Percentiles rank a stretch among this genome's conserved stretches.
Evolutionary conservation across 192 early-diverging fungal species (phyloP).

Genomic region (Pilaira anomala): DNA sequence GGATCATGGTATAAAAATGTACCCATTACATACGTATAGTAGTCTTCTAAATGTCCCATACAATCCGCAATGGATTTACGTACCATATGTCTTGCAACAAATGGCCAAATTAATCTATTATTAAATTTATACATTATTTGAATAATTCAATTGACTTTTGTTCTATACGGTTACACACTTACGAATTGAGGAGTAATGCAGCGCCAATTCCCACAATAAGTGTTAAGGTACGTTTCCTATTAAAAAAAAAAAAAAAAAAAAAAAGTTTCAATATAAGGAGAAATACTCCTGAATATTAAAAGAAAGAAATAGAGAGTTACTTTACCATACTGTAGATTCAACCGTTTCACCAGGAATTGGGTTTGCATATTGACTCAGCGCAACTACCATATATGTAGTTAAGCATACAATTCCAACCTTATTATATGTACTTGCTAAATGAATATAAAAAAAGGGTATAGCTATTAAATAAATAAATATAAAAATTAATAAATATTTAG

Average conservation of each 20-base stretch:
- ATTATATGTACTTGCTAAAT: conserved; percentile 35
- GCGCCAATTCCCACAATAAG: conserved; percentile 60
- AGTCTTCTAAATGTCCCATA: conserved; percentile 50
- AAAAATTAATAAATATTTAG: too few species aligned
- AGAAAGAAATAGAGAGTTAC: conserved; percentile 6
- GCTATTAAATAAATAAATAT: conserved; percentile 16
- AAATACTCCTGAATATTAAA: neutral
- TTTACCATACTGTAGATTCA: conserved; percentile 32
- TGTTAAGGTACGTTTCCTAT: conserved; percentile 45
- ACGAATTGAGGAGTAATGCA: conserved; percentile 51
- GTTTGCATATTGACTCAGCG: conserved; percentile 23
- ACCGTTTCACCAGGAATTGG: conserved; percentile 30
- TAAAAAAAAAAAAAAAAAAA: conserved; percentile 1
- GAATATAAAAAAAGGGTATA: conserved; percentile 34
- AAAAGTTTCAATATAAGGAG: neutral
- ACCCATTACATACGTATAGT: conserved; percentile 65
- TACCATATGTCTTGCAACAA: conserved; percentile 67
- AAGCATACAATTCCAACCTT: conserved; percentile 32
- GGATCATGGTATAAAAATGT: conserved; percentile 57
- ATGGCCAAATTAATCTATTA: conserved; percentile 61
- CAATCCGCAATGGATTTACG: conserved; percentile 49
- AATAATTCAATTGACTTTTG: neutral
- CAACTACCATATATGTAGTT: conserved; percentile 33
- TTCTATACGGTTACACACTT: conserved; percentile 1
- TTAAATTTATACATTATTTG: too few species aligned